Evolutionary conservation across 306 rosid species (phyloP).

Genomic region (Astragalus glycyphyllos): DNA sequence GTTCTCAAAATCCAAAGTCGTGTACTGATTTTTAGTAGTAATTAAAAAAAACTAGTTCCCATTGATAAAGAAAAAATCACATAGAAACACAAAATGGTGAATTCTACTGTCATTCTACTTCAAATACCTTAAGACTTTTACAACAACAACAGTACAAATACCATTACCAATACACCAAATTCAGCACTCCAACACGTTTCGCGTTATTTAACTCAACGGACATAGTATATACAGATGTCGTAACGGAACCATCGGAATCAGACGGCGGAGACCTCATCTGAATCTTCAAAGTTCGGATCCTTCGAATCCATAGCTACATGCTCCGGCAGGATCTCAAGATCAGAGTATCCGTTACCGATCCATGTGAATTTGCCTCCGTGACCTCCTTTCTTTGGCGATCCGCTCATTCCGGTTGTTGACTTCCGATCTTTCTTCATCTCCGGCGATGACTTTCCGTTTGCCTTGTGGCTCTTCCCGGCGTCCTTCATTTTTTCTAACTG

Average conservation of each 20-base stretch:
- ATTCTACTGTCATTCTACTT: too few species aligned
- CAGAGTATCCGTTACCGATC: slow-evolving; percentile 66
- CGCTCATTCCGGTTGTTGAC: slow-evolving; percentile 81
- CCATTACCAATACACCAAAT: too few species aligned
- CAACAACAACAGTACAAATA: too few species aligned
- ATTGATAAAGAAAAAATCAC: too few species aligned
- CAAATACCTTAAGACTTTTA: too few species aligned
- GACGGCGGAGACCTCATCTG: slow-evolving; percentile 51
- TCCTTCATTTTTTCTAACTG: slow-evolving; percentile 58
- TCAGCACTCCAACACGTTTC: too few species aligned
- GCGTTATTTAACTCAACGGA: background rate
- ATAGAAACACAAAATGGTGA: background rate
- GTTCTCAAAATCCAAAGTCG: too few species aligned
- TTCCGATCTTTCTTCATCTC: slow-evolving; percentile 72
- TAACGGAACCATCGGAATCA: slow-evolving; percentile 41
- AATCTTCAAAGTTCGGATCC: slow-evolving; percentile 91
- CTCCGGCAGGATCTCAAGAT: slow-evolving; percentile 54
- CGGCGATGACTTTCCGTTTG: slow-evolving; percentile 49
- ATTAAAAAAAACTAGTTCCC: too few species aligned
- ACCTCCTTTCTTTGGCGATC: slow-evolving; percentile 96
- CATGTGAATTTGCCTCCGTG: slow-evolving; percentile 95
- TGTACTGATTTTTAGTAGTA: too few species aligned
- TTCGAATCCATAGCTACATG: slow-evolving; percentile 57
- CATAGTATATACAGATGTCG: slow-evolving; percentile 24
- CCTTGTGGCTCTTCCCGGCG: slow-evolving; percentile 60